Evolutionary conservation across 257 asterid species (phyloP).

Genomic region (Nicotiana benthamiana): DNA sequence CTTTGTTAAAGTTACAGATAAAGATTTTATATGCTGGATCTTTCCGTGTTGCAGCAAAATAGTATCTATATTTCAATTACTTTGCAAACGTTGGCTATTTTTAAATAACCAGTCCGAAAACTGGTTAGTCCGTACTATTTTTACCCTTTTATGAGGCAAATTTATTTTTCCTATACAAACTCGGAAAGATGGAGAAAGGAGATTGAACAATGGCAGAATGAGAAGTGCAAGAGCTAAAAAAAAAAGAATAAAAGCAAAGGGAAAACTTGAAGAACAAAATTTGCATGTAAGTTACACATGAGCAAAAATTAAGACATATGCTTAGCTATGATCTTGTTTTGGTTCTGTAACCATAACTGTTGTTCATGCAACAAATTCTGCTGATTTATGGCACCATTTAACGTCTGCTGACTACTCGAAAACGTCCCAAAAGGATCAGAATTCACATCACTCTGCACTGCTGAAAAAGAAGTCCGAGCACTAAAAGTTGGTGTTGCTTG

Average conservation of each 20-base stretch:
- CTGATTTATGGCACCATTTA: conserved; percentile 23
- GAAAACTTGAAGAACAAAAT: not conserved
- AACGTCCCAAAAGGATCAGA: conserved; percentile 44
- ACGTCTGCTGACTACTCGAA: conserved; percentile 19
- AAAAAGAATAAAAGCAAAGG: not conserved
- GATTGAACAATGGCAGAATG: not conserved
- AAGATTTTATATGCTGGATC: too few species aligned
- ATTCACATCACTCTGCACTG: conserved; percentile 21
- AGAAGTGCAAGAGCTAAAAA: not conserved
- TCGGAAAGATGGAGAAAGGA: not conserved
- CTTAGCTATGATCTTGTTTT: conserved; percentile 64
- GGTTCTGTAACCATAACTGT: conserved; percentile 65
- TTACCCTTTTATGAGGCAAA: not conserved
- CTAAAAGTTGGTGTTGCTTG: conserved; percentile 48
- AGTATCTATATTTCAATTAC: too few species aligned
- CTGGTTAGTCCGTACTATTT: too few species aligned
- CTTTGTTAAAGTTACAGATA: too few species aligned
- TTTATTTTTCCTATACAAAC: not conserved
- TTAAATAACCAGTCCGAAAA: too few species aligned
- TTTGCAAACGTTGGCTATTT: too few species aligned
- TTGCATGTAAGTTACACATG: not conserved
- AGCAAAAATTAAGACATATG: conserved; percentile 20
- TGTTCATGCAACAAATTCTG: conserved; percentile 42
- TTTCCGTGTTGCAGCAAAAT: too few species aligned
- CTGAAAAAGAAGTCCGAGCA: conserved; percentile 18